Base-by-base conservation (phyloP, 2,329 filamentous ascomycete genomes). In the Penicillium decumbens region DNA sequence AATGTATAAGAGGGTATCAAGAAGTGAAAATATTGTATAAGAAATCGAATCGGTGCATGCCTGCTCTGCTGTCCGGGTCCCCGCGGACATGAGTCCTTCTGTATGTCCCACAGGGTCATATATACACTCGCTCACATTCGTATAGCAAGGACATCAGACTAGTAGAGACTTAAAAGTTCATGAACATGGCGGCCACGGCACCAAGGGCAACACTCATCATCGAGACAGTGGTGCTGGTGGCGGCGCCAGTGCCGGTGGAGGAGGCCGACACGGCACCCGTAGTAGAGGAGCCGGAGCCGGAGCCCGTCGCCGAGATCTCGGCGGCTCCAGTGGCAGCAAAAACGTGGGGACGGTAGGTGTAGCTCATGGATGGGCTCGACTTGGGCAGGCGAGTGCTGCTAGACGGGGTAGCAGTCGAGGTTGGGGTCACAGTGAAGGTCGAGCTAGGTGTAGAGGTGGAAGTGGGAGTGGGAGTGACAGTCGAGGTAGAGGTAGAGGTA, bases 331-430 rank as follows among this genome's bases (percentile, higher is more conserved):
- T 61, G 47, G 62, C 58, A 8, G 49, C 42, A 42, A 65, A 59
- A n/a, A 65, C 58, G 37, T 67, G 65, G 1, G 65, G 62, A 20
- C 56, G 55, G 42, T 67, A 63, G 39, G 57, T 63, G 48, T 65
- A 66, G 60, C 59, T 60, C 40, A 58, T 49, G 35, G 56, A 54
- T 13, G 53, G 39, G 43, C 51, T 62, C 7, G 51, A 56, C 47
- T 49, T 58, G 29, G 57, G 51, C 35, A 55, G 54, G 33, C 43
- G 55, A 35, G 55, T 55, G 55, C 47, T 59, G 18, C 52, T 57
- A 25, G 47, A 53, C 5, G 41, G 49, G 37, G 35, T 53, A 25
- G 43, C 44, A 29, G 46, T 60, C 12, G 57, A 58, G 29, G 44
- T 43, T 20, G 45, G 37, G 29, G 28, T 43, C 30, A 40, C 43